Evolutionary conservation across 2,329 filamentous ascomycete species (phyloP).

Genomic region (Cercospora sojina): DNA sequence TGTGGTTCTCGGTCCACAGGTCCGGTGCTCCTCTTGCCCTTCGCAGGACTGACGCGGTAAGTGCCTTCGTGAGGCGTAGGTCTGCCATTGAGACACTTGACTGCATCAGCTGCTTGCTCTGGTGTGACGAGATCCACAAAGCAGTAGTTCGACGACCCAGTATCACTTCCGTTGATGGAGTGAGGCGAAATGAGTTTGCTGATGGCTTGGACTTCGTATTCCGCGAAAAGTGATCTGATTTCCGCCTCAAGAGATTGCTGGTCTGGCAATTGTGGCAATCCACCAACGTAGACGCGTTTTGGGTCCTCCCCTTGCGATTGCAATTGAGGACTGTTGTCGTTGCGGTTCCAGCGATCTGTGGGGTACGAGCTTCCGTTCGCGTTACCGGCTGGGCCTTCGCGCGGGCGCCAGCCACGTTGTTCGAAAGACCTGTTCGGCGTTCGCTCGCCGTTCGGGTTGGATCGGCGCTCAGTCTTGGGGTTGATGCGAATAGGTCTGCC

Average conservation of each 20-base stretch:
- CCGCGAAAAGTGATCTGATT: constrained; percentile 47
- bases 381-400: background rate
- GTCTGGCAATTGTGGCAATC: constrained; percentile 47
- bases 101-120: constrained; percentile 31
- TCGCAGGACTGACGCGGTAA: constrained; percentile 26
- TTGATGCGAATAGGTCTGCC: constrained; percentile 64
- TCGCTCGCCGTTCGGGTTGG: background rate
- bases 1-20: constrained; percentile 4
- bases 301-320: constrained; percentile 38
- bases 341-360: constrained; percentile 47
- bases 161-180: background rate
- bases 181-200: constrained; percentile 45
- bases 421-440: background rate
- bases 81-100: constrained; percentile 29
- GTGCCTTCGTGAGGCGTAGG: constrained; percentile 22
- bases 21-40: constrained; percentile 12
- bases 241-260: constrained; percentile 45
- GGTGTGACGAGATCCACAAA: constrained; percentile 35
- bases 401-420: constrained; percentile 2
- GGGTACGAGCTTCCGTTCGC: constrained; percentile 13
- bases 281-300: constrained; percentile 45
- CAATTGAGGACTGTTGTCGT: constrained; percentile 41
- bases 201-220: constrained; percentile 47
- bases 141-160: constrained; percentile 30
- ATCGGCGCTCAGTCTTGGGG: constrained; percentile 25